These are phyloP conservation scores for Colletotrichum sp. DNA, from an alignment of 2,329 filamentous ascomycete species.

Conservation along the genomic window DNA sequence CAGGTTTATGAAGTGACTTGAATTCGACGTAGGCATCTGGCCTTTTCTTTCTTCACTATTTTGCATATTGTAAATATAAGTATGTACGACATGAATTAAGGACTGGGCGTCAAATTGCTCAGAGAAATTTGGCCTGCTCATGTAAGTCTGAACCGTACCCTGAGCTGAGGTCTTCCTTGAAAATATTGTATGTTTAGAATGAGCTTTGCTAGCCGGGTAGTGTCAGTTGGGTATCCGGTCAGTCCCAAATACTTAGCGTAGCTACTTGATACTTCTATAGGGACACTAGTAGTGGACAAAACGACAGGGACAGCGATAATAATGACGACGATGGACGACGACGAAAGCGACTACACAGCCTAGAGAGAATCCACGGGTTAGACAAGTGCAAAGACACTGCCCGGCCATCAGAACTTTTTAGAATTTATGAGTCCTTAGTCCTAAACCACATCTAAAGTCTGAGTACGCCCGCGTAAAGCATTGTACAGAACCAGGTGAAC, in stretches of 20 bases:
- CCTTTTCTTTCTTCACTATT: neutral
- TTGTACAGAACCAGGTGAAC: neutral
- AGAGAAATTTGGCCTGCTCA: neutral
- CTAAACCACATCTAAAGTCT: neutral
- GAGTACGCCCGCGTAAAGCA: neutral
- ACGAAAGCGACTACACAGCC: too few relatives aligned
- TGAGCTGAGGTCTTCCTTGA: neutral
- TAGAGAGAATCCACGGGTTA: too few relatives aligned
- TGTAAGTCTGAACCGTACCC: rapidly evolving
- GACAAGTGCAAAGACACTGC: too few relatives aligned
- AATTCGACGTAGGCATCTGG: neutral
- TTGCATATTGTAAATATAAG: neutral
- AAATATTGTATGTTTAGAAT: neutral
- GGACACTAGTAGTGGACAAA: too few relatives aligned
- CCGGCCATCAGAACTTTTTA: neutral
- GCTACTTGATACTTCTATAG: rapidly evolving
- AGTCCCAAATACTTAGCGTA: too few relatives aligned
- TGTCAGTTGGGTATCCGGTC: too few relatives aligned
- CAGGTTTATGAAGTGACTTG: neutral
- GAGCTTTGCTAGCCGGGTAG: too few relatives aligned
- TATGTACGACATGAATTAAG: too few relatives aligned
- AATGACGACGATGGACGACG: too few relatives aligned
- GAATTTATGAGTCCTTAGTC: neutral
- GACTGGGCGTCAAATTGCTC: too few relatives aligned
- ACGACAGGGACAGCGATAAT: too few relatives aligned